Evolutionary conservation across 106 monocot species (phyloP).

Genomic region (Chionographis japonica): DNA sequence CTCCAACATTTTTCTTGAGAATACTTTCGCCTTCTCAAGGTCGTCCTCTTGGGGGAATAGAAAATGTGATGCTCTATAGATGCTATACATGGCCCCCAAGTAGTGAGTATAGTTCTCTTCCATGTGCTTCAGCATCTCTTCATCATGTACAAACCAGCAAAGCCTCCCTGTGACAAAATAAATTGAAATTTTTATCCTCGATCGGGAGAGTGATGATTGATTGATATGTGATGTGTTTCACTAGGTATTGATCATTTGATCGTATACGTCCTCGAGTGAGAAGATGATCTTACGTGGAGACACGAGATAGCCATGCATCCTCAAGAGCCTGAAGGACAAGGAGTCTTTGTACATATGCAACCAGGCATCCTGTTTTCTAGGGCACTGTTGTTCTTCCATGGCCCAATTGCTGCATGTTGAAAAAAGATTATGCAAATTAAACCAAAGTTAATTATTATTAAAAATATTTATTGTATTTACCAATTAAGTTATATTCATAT

Average conservation of each 20-base stretch:
- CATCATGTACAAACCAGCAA: conserved; percentile 22
- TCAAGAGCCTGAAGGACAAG: conserved; percentile 21
- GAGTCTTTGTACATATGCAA: conserved; percentile 15
- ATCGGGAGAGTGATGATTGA: no score
- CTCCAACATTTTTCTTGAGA: conserved; percentile 4
- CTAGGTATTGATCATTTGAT: no score
- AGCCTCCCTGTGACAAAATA: conserved; percentile 1
- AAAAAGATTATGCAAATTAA: not conserved
- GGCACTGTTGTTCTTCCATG: not conserved
- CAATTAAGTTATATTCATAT: no score
- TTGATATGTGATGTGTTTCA: no score
- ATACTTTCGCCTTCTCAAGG: conserved; percentile 13
- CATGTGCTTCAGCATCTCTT: conserved; percentile 10
- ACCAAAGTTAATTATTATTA: not conserved
- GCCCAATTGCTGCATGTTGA: conserved; percentile 4
- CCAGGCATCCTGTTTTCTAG: not conserved
- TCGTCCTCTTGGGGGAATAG: conserved; percentile 13
- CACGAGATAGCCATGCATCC: conserved; percentile 21
- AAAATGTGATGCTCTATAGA: conserved; percentile 27
- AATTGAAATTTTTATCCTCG: no score
- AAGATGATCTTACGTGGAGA: conserved; percentile 19
- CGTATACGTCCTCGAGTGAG: not conserved
- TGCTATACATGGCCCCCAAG: conserved; percentile 8
- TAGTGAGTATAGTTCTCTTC: conserved; percentile 16
- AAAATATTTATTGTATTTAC: no score